A percentile compares a stretch with the other conserved stretches of the same genome.
Evolutionary conservation across 2,329 filamentous ascomycete genomes (phyloP).

Genomic region (Dactylonectria estremocensis): DNA sequence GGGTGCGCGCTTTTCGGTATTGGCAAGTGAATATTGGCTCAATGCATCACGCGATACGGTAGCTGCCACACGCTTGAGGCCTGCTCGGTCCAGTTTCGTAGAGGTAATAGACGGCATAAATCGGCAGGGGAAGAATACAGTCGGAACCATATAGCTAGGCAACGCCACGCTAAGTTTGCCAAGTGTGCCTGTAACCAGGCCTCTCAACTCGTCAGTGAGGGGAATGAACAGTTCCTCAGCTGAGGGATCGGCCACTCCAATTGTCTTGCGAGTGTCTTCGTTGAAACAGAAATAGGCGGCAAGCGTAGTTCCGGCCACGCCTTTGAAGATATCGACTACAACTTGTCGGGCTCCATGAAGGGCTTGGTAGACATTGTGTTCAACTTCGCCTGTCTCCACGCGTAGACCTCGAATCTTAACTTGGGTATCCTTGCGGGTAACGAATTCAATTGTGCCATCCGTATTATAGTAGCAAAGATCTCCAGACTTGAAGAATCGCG

Average conservation of each 20-base stretch:
- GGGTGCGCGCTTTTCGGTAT: constrained; percentile 12
- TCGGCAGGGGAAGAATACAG: constrained; percentile 27
- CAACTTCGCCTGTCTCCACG: constrained; percentile 61
- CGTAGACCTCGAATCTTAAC: constrained; percentile 73
- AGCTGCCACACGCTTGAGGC: constrained; percentile 16
- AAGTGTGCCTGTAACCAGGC: background rate
- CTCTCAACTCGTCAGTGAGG: background rate
- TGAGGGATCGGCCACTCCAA: background rate
- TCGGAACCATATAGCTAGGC: constrained; percentile 40
- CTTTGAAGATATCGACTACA: constrained; percentile 25
- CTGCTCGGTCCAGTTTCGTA: constrained; percentile 35
- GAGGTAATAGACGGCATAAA: constrained; percentile 34
- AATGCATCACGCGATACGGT: background rate
- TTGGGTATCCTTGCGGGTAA: constrained; percentile 70
- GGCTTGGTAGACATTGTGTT: constrained; percentile 31
- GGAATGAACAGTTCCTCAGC: constrained; percentile 12
- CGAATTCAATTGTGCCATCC: constrained; percentile 58
- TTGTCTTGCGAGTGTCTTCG: background rate
- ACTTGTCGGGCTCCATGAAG: constrained; percentile 8
- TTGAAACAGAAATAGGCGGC: constrained; percentile 18
- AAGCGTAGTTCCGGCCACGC: constrained; percentile 9
- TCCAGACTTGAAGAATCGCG: constrained; percentile 60
- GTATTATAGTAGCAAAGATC: constrained; percentile 58
- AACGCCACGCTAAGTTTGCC: constrained; percentile 12
- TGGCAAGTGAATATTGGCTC: constrained; percentile 13